Evolutionary conservation across 2,329 filamentous ascomycete species (phyloP), one percentile per base, ranked within the genome.

Genomic region (Arthrinium phaeospermum): DNA sequence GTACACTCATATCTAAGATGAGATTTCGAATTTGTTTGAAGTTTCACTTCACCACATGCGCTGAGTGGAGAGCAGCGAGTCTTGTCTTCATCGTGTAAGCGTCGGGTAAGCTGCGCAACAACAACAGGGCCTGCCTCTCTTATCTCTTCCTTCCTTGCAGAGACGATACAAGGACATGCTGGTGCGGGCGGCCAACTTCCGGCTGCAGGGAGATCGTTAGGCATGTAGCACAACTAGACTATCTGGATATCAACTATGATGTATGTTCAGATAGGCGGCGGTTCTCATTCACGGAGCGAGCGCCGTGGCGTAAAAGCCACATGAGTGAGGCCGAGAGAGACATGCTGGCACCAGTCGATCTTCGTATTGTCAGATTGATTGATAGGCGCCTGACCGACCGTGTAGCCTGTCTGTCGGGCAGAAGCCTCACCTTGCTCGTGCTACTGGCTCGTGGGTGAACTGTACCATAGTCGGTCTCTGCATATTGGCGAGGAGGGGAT

Each of bases 21-120:
- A 64, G 34, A 57, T 64, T 41, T 41, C 53, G 34, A 64, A 61
- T n/a, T 64, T 64, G 57, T 64, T 64, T 64, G 30, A 41, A 41
- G 57, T 64, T 64, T 41, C 57, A 41, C 22, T 22, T 64, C 34
- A 24, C 57, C 22, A n/a, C 14, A 57, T 14, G 30, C 37, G 53
- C 30, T 37, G 53, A 57, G 51, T 22, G 14, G 53, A 61, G 53
- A 14, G 22, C 2, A 12, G 24, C 24, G 6, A 24, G 4, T 41
- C 10, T 10, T 10, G 49, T 13, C 24, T 24, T 12, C n/a, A 27
- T 27, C 24, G 49, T 53, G 49, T 53, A 27, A 53, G 49, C 30
- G 34, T n/a, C 8, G 19, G 12, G 53, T 41, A 37, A 64, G 57
- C 57, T n/a, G 57, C 24, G 30, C 8, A 41, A 19, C 27, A 41